Evolutionary conservation across 140 eudicot genomes (phyloP).

Genomic region (Cichorium intybus): DNA sequence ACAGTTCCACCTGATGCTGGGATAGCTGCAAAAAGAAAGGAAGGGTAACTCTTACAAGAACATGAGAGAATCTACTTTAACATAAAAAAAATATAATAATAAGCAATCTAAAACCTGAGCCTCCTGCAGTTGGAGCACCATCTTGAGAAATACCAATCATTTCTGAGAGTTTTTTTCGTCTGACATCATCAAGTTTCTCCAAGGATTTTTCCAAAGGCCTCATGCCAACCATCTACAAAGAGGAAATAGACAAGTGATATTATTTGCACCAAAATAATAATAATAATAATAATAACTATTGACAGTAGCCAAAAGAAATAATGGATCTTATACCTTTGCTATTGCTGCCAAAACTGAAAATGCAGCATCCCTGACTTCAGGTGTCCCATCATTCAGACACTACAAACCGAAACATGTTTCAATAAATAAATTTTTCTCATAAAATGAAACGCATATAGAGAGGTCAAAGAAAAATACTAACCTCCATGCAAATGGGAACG

Average conservation of each 20-base stretch:
- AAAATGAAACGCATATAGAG: not conserved
- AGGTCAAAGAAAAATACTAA: constrained; percentile 33
- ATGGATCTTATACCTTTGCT: constrained; percentile 59
- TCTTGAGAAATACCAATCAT: constrained; percentile 86
- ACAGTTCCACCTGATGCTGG: constrained; percentile 61
- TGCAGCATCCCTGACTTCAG: constrained; percentile 99
- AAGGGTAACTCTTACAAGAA: not conserved
- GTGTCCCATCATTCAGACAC: constrained; percentile 98
- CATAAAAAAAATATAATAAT: not conserved
- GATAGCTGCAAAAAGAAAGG: constrained; percentile 24
- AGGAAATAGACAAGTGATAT: not conserved
- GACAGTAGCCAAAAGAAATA: not conserved
- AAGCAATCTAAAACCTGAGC: constrained; percentile 49
- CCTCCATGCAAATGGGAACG: constrained; percentile 99
- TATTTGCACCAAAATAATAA: not conserved
- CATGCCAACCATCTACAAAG: constrained; percentile 81
- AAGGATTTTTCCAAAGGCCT: constrained; percentile 95
- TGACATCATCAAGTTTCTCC: constrained; percentile 97
- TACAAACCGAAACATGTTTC: constrained; percentile 24
- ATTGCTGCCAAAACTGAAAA: constrained; percentile 93
- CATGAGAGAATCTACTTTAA: not conserved
- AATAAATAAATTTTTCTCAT: not conserved
- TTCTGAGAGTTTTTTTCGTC: constrained; percentile 85
- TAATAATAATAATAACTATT: not conserved
- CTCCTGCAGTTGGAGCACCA: constrained; percentile 46